A percentile compares a stretch with the other conserved stretches of the same genome.
Conservation (phyloP, 257 asterid genomes). For the Apocynum venetum region DNA sequence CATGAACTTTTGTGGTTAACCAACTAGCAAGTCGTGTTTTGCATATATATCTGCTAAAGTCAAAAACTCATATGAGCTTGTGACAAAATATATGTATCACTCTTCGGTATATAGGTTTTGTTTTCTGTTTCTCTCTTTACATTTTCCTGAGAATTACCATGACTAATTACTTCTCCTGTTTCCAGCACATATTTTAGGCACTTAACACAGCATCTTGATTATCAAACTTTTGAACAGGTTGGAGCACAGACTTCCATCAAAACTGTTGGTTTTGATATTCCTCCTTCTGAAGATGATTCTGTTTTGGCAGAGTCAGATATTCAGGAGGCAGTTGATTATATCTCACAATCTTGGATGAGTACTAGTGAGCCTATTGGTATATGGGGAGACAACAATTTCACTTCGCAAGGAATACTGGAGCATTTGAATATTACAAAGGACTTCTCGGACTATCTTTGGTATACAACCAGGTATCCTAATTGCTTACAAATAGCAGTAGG, state of each 20-base stretch:
- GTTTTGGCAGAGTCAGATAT: slow-evolving; percentile 31
- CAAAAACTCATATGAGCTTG: neutral
- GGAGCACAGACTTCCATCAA: slow-evolving; percentile 77
- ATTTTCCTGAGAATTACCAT: neutral
- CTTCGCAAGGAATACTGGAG: slow-evolving; percentile 72
- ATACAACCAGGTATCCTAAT: slow-evolving; percentile 56
- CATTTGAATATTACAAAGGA: slow-evolving; percentile 87
- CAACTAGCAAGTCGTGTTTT: neutral
- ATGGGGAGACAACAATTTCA: slow-evolving; percentile 65
- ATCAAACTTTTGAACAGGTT: slow-evolving; percentile 40
- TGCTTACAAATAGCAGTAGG: neutral
- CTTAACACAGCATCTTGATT: neutral
- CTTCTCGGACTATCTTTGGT: slow-evolving; percentile 85
- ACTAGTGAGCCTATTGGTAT: slow-evolving; percentile 75
- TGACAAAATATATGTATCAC: neutral
- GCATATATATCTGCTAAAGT: neutral
- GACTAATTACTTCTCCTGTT: neutral
- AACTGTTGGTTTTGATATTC: slow-evolving; percentile 37
- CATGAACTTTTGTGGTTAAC: neutral
- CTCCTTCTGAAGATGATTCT: slow-evolving; percentile 25
- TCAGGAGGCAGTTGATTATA: slow-evolving; percentile 32
- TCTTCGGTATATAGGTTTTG: neutral
- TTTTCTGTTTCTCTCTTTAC: neutral
- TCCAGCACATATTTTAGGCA: neutral
- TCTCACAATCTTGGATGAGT: slow-evolving; percentile 55